Base-by-base conservation (phyloP, 805 yeast genomes). In the Starmerella apis region DNA sequence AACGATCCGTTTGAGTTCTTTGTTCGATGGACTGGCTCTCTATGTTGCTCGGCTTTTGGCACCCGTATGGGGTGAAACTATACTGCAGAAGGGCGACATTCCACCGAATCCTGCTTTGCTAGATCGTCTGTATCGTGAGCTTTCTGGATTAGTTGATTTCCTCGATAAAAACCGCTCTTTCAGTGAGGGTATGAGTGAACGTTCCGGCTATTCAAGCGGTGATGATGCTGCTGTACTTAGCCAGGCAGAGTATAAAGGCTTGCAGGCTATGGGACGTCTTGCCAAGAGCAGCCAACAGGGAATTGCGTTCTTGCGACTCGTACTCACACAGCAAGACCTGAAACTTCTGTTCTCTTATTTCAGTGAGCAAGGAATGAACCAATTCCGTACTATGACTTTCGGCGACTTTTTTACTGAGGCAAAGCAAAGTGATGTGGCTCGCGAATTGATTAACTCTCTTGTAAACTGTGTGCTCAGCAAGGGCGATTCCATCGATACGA, bases 401-500 rank as follows among this genome's bases (percentile, higher is more conserved):
- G 79, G 78, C 56, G 87, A 82, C 57, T 73, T 92, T 50, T 82
- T 92, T 62, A 79, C 88, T 13, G 85, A 92, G 14, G 61, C 56
- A 2, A 53, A 55, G 28, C 48, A 53, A 46, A 53, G 57, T 35
- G 78, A 78, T 45, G 71, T 86, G 42, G 79, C 90, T 24, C 85
- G 86, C 63, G 97, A 90, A 59, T 78, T 94, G 32, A 75, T 92
- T 41, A 82, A 94, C 1, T 83, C 95, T 1, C 79, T 92, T 32
- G 87, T 92, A 54, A 88, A 88, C 66, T 83, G 83, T 63, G 86
- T 84, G 57, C 87, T 92, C 50, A 74, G 85, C 33, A 79, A 84
- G 56, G 97, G 98, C n/a, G 90, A 86, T 3, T 83, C 95, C 0
- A 90, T 92, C 41, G 97, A 90, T 63, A 72, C 82, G 50, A 85